Percentiles rank a stretch among this genome's conserved stretches.
phyloP scores from a whole-genome alignment of 148 eudicot species.

The Mesembryanthemum crystallinum region DNA sequence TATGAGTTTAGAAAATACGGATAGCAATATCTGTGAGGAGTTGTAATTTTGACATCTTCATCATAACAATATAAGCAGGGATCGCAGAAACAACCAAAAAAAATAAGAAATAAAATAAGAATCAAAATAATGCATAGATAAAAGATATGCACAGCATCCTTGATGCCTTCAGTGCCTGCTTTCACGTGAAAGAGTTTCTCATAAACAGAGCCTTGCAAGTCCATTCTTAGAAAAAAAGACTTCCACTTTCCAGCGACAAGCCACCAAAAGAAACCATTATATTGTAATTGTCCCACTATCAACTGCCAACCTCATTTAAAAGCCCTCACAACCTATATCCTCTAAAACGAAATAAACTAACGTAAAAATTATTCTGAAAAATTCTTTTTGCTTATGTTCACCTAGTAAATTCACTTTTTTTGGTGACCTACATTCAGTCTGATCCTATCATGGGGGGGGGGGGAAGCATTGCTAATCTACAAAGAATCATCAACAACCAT shows the following conservation, averaged over 20 bases:
- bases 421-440: neutral
- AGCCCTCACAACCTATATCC: neutral
- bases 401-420: neutral
- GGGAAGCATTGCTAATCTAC: neutral
- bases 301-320: neutral
- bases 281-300: neutral
- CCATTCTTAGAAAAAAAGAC: slow-evolving; percentile 10
- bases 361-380: neutral
- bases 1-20: neutral
- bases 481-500: neutral
- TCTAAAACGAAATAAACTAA: neutral
- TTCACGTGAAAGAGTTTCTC: neutral
- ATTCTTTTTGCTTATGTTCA: neutral
- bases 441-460: neutral
- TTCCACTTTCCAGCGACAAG: neutral
- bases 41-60: neutral
- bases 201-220: neutral
- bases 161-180: neutral
- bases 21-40: neutral
- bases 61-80: neutral
- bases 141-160: neutral
- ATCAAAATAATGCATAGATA: neutral
- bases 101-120: neutral
- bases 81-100: too few relatives aligned
- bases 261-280: neutral